phyloP scores from a whole-genome alignment of 2,329 filamentous ascomycete species.

The Didymella segeticola region DNA sequence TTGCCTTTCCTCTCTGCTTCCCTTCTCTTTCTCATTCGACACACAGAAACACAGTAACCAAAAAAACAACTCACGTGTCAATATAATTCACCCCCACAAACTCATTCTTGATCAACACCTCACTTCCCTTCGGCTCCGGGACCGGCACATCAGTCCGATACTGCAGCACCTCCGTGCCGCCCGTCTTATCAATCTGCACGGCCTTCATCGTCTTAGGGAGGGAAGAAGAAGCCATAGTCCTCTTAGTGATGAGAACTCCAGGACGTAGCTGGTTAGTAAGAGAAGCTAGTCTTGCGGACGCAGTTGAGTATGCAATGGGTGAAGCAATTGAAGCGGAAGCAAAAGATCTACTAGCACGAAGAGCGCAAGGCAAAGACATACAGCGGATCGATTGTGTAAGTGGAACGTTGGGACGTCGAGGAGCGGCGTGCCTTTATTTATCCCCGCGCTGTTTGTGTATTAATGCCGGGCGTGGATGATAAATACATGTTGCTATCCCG shows the following conservation, averaged over 20 bases:
- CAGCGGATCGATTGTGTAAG: neutral
- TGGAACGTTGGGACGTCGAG: no score
- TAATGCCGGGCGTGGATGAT: constrained; percentile 20
- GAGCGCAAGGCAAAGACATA: constrained; percentile 27
- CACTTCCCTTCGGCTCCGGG: constrained; percentile 69
- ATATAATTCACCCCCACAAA: constrained; percentile 87
- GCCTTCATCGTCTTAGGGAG: constrained; percentile 75
- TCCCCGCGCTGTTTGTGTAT: neutral
- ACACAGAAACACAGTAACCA: no score
- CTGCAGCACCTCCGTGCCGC: constrained; percentile 74
- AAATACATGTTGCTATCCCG: constrained; percentile 18
- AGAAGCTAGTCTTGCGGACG: constrained; percentile 26
- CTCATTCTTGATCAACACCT: constrained; percentile 82
- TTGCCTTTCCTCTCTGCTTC: no score
- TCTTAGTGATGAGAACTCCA: constrained; percentile 11
- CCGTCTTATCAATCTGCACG: constrained; percentile 74
- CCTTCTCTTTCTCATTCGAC: no score
- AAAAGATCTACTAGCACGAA: constrained; percentile 16
- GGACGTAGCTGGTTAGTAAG: constrained; percentile 25
- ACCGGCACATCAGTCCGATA: constrained; percentile 75
- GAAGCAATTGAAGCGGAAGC: constrained; percentile 19
- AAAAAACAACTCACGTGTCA: constrained; percentile 66
- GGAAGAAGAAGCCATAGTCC: constrained; percentile 56
- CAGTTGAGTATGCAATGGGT: no score
- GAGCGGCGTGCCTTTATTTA: no score